Percentiles rank a stretch among this genome's conserved stretches.
Evolutionary conservation across 2,329 filamentous ascomycete species (phyloP).

Genomic region (Neopestalotiopsis clavispora): DNA sequence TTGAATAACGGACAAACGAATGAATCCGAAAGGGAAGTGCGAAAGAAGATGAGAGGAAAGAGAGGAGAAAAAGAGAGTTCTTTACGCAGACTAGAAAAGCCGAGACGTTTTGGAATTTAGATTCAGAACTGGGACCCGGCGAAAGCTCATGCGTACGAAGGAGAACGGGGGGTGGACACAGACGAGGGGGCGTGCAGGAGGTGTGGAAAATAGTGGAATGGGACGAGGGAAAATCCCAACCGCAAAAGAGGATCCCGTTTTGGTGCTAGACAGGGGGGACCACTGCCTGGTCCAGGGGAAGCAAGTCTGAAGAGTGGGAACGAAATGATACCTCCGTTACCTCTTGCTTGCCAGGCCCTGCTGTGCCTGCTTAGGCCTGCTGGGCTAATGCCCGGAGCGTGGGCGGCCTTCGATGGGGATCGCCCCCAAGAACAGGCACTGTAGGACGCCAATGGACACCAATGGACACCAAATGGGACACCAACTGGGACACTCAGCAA

Average conservation of each 20-base stretch:
- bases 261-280: constrained; percentile 7
- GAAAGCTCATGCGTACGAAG: constrained; percentile 4
- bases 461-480: neutral
- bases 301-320: constrained; percentile 8
- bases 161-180: neutral
- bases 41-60: constrained; percentile 27
- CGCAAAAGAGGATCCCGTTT: constrained; percentile 13
- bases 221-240: constrained; percentile 14
- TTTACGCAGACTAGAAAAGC: constrained; percentile 37
- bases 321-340: constrained; percentile 14
- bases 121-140: constrained; percentile 15
- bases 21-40: constrained; percentile 41
- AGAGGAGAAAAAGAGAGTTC: constrained; percentile 33
- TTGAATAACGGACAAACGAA: constrained; percentile 43
- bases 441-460: too few relatives aligned
- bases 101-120: constrained; percentile 41
- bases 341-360: neutral
- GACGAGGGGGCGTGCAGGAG: constrained; percentile 1
- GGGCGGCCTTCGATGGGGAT: constrained; percentile 1
- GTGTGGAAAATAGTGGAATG: neutral
- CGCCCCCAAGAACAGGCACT: neutral
- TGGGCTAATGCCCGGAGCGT: neutral
- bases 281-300: constrained; percentile 11
- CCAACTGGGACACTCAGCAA: constrained; percentile 6
- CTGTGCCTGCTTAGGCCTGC: neutral